Percentiles rank a stretch among this genome's conserved stretches.
Evolutionary conservation across 202 grass and related monocot genomes (phyloP).

Genomic region (Eragrostis tef): DNA sequence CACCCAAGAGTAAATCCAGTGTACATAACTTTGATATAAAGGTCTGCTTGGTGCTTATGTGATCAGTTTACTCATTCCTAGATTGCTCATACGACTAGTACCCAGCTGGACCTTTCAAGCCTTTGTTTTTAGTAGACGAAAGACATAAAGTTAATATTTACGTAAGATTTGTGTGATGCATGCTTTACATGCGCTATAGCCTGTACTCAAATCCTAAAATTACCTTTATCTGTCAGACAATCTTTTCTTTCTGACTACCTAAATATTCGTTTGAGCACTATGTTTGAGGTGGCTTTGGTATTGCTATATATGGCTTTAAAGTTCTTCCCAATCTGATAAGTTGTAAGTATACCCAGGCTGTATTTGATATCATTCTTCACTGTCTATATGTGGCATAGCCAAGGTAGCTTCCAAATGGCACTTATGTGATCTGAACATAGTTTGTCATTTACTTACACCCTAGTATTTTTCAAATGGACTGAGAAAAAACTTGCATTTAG

Average conservation of each 20-base stretch:
- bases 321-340: not conserved
- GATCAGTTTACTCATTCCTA: not conserved
- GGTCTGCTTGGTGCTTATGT: not conserved
- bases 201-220: no score
- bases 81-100: not conserved
- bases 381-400: not conserved
- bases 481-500: not conserved
- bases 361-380: not conserved
- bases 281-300: not conserved
- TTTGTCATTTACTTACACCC: not conserved
- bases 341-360: not conserved
- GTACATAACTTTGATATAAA: not conserved
- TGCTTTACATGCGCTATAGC: not conserved
- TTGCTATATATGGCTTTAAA: not conserved
- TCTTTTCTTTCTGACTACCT: not conserved
- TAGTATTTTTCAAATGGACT: not conserved
- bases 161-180: not conserved
- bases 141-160: conserved; percentile 3
- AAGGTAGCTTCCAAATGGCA: not conserved
- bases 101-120: not conserved
- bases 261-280: not conserved
- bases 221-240: not conserved
- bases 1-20: not conserved
- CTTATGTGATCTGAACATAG: not conserved
- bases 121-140: not conserved